Evolutionary conservation across 768 basidiomycete species (phyloP), one percentile per base, ranked within the genome.

Genomic region (Clitopilus passeckerianus): DNA sequence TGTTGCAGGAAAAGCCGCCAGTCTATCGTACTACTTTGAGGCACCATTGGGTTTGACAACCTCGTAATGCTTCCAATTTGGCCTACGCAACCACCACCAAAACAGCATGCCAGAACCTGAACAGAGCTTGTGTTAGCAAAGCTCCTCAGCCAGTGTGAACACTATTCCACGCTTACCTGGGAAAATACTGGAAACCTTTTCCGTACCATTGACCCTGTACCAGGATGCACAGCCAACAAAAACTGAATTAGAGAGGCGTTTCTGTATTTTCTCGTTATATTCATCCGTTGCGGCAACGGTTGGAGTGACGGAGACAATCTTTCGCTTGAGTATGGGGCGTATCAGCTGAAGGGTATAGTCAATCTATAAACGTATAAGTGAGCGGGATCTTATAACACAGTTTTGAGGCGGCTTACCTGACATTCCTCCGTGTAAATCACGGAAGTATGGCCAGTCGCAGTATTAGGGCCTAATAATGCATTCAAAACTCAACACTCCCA

Each of bases 371-470:
- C 5, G 37, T 34, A 46, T 20, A 23, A 53, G 33, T 54, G 8
- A 34, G 50, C 14, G 22, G n/a, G 54, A 50, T 34, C n/a, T 5
- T n/a, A n/a, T 14, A 12, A 24, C 3, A 22, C 53, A 5, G 53
- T 55, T 33, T 33, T 9, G 24, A 53, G 16, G 23, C 16, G 20
- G 41, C 64, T 15, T 15, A 77, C 79, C 70, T 80, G 79, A n/a
- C 70, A 62, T 62, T 82, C 80, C 30, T 75, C 71, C 23, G 70
- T 71, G 63, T 74, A 78, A 14, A 80, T 62, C n/a, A 78, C 72
- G 10, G 79, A 80, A 5, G 74, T 76, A 63, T 80, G 75, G 0
- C 78, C 80, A 27, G 79, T 77, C 5, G 65, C 64, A 5, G 72
- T 76, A 61, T 81, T 81, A 0, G 80, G 78, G 27, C 78, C 79